phyloP scores from a whole-genome alignment of 2,329 filamentous ascomycete species.

The Calonectria hawksworthii region DNA sequence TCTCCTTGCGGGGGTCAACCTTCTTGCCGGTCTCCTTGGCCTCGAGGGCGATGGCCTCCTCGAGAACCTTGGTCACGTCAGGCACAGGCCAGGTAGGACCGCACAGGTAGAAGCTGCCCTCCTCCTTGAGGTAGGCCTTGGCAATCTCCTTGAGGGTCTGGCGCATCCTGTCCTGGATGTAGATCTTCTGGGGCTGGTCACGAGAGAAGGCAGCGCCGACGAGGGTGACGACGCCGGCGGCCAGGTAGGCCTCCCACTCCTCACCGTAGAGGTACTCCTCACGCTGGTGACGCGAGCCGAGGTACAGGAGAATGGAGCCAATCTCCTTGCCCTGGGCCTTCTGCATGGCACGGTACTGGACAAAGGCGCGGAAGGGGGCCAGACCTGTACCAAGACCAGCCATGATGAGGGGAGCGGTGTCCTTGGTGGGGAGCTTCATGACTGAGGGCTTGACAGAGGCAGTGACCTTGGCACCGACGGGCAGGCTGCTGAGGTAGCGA shows the following conservation, averaged over 20 bases:
- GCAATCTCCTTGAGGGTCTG: conserved; percentile 87
- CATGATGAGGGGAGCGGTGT: conserved; percentile 97
- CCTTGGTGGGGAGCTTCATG: conserved; percentile 94
- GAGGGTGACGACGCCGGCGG: conserved; percentile 93
- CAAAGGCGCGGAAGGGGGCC: conserved; percentile 98
- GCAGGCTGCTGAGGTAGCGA: conserved; percentile 84
- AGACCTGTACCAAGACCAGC: conserved; percentile 98
- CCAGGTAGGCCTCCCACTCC: conserved; percentile 98
- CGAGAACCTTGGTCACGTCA: conserved; percentile 92
- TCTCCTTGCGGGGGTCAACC: conserved; percentile 89
- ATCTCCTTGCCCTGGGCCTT: conserved; percentile 98
- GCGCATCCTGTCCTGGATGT: conserved; percentile 98
- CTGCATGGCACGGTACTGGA: conserved; percentile 98
- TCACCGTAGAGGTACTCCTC: conserved; percentile 99
- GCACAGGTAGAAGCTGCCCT: conserved; percentile 96
- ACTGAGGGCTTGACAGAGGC: conserved; percentile 98
- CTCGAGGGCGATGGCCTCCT: conserved; percentile 89
- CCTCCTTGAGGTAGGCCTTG: conserved; percentile 86
- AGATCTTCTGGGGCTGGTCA: conserved; percentile 98
- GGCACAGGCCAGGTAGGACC: conserved; percentile 99
- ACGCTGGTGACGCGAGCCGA: conserved; percentile 95
- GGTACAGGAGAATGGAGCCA: conserved; percentile 92
- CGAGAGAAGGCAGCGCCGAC: conserved; percentile 95
- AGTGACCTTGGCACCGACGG: conserved; percentile 83
- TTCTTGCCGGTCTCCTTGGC: conserved; percentile 80